Conservation (phyloP, 345 rosid genomes). For the Iberis pinnata region DNA sequence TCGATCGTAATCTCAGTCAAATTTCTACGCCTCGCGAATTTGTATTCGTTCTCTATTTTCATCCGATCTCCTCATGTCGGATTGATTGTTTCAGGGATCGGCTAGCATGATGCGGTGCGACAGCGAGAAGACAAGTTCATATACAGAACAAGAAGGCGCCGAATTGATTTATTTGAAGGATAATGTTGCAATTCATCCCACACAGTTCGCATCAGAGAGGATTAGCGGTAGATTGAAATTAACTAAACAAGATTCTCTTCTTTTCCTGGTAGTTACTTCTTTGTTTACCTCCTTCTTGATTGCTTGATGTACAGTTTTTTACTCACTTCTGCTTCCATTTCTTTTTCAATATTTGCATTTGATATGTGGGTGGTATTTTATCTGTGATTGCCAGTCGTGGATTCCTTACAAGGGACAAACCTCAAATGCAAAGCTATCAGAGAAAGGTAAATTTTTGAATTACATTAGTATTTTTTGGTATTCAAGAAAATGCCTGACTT, state of each 20-base stretch:
- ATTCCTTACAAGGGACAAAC: constrained; percentile 77
- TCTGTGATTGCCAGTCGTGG: constrained; percentile 56
- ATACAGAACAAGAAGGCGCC: constrained; percentile 60
- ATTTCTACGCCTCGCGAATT: no score
- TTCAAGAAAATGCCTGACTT: constrained; percentile 2
- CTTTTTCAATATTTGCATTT: no score
- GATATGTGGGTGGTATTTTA: not conserved
- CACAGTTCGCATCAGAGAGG: constrained; percentile 83
- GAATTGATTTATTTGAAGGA: constrained; percentile 69
- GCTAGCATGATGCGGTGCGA: constrained; percentile 60
- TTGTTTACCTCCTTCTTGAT: not conserved
- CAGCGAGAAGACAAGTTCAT: constrained; percentile 49
- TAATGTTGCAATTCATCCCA: constrained; percentile 85
- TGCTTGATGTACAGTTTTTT: no score
- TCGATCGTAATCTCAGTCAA: not conserved
- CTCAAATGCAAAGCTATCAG: constrained; percentile 58
- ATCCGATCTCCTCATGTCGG: constrained; percentile 5
- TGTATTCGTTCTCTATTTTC: no score
- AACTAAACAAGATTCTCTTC: constrained; percentile 65
- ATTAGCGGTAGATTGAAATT: constrained; percentile 86
- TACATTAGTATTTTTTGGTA: not conserved
- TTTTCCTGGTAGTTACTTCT: constrained; percentile 50
- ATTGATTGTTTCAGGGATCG: constrained; percentile 47
- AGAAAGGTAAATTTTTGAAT: constrained; percentile 53
- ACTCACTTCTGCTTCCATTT: no score